Conservation (phyloP, 306 rosid species). For the Corylus avellana region DNA sequence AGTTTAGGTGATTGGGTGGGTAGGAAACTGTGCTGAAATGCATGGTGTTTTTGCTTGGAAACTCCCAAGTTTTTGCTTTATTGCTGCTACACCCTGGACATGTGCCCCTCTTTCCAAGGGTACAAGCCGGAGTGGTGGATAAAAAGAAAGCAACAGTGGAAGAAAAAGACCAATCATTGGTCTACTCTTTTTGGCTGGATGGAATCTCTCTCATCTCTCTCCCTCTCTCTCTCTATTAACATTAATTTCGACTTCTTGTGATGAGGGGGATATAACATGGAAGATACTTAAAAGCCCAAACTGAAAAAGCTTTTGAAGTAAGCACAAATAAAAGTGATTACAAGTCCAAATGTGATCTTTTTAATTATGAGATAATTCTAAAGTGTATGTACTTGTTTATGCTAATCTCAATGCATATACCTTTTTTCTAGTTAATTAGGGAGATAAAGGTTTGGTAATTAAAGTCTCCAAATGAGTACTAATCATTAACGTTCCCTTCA, state of each 20-base stretch:
- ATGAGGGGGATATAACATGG: slow-evolving; percentile 5
- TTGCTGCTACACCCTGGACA: slow-evolving; percentile 16
- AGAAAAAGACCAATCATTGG: slow-evolving; percentile 57
- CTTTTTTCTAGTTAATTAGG: too few relatives aligned
- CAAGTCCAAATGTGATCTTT: slow-evolving; percentile 22
- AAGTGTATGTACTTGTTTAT: not conserved
- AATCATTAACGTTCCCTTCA: too few relatives aligned
- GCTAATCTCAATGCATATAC: too few relatives aligned
- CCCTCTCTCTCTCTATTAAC: slow-evolving; percentile 10
- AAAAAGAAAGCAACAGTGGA: slow-evolving; percentile 58
- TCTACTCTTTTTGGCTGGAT: slow-evolving; percentile 55
- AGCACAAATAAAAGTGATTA: slow-evolving; percentile 10
- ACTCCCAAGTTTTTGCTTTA: slow-evolving; percentile 26
- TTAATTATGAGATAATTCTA: not conserved
- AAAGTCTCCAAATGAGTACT: too few relatives aligned
- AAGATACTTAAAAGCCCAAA: slow-evolving; percentile 5
- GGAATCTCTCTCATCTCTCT: slow-evolving; percentile 43
- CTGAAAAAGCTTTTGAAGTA: slow-evolving; percentile 22
- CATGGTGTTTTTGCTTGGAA: slow-evolving; percentile 31
- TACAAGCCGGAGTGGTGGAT: slow-evolving; percentile 55
- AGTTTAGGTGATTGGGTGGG: slow-evolving; percentile 46
- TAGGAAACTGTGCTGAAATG: slow-evolving; percentile 36
- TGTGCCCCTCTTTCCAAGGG: slow-evolving; percentile 34
- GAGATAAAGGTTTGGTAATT: too few relatives aligned
- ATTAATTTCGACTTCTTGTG: not conserved